A percentile compares a stretch with the other conserved stretches of the same genome.
phyloP scores from a whole-genome alignment of 352 stramenopile genomes.

The Phytophthora aleatoria region DNA sequence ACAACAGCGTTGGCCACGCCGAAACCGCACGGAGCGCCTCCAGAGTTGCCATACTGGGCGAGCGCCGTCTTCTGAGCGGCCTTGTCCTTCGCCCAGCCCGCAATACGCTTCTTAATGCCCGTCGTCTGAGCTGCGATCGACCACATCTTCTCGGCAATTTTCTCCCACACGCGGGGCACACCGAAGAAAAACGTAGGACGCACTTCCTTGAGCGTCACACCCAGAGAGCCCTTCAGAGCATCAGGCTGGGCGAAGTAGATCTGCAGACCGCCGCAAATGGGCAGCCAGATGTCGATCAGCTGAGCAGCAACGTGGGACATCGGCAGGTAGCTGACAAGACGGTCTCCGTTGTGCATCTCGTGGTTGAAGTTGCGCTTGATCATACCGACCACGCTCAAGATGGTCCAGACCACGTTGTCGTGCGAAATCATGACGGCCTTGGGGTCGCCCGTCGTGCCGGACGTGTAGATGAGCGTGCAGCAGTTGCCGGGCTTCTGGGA shows the following conservation, averaged over 20 bases:
- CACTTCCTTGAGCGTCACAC: constrained; percentile 84
- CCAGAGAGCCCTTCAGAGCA: constrained; percentile 89
- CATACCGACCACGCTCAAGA: constrained; percentile 63
- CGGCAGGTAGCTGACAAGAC: constrained; percentile 88
- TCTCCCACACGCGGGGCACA: constrained; percentile 93
- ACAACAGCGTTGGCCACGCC: constrained; percentile 88
- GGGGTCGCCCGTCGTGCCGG: constrained; percentile 93
- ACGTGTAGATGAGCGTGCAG: constrained; percentile 95
- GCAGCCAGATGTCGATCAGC: constrained; percentile 88
- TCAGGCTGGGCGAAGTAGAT: constrained; percentile 91
- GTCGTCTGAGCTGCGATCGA: constrained; percentile 83
- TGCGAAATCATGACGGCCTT: constrained; percentile 97
- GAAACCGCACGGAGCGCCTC: constrained; percentile 89
- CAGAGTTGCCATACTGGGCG: constrained; percentile 86
- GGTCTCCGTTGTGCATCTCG: constrained; percentile 66
- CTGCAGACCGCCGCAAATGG: constrained; percentile 63
- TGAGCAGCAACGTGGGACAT: constrained; percentile 91
- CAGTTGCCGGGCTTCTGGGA: constrained; percentile 86
- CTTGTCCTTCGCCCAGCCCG: constrained; percentile 90
- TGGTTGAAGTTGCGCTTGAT: constrained; percentile 64
- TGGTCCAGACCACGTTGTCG: constrained; percentile 93
- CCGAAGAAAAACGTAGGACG: constrained; percentile 91
- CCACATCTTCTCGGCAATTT: constrained; percentile 93
- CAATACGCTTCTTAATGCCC: constrained; percentile 92
- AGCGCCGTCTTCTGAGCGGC: constrained; percentile 75